phyloP scores from a whole-genome alignment of 768 basidiomycete genomes.

The Podaxis sp. region DNA sequence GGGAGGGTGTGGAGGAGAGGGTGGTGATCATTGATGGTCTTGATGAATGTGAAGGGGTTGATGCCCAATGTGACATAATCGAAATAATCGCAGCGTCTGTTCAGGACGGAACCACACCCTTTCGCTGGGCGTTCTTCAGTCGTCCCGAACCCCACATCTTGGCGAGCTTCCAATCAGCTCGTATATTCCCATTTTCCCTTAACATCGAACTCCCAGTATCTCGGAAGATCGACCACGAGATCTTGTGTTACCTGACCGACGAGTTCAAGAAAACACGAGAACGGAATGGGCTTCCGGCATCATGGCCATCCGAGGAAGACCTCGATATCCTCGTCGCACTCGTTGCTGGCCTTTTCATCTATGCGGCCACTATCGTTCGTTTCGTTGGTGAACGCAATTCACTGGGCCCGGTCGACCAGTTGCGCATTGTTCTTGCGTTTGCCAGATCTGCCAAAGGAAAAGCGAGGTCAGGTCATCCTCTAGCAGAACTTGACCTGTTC shows the following conservation, averaged over 20 bases:
- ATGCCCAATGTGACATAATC: background rate
- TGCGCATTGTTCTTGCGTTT: background rate
- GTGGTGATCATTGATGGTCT: slow-evolving; percentile 12
- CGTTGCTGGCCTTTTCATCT: slow-evolving; percentile 5
- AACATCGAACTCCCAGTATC: slow-evolving; percentile 8
- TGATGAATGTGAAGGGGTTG: slow-evolving; percentile 9
- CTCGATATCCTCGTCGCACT: background rate
- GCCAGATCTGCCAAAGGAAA: too few relatives aligned
- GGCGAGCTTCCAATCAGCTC: background rate
- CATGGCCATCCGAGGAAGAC: slow-evolving; percentile 7
- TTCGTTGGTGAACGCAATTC: slow-evolving; percentile 9
- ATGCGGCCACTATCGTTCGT: slow-evolving; percentile 2
- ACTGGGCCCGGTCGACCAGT: background rate
- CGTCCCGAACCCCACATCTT: slow-evolving; percentile 2
- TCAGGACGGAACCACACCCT: background rate
- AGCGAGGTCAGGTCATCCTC: background rate
- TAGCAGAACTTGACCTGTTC: background rate
- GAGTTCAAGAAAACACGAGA: background rate
- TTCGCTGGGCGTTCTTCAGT: background rate
- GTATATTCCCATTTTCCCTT: background rate
- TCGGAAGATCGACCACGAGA: slow-evolving; percentile 7
- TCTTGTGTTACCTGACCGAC: slow-evolving; percentile 7
- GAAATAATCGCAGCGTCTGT: background rate
- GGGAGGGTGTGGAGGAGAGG: background rate
- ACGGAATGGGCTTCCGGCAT: background rate